A percentile compares a stretch with the other conserved stretches of the same genome.
These are phyloP conservation scores for Daldinia childiae DNA, from an alignment of 495 filamentous ascomycete genomes.

Conservation along the genomic window DNA sequence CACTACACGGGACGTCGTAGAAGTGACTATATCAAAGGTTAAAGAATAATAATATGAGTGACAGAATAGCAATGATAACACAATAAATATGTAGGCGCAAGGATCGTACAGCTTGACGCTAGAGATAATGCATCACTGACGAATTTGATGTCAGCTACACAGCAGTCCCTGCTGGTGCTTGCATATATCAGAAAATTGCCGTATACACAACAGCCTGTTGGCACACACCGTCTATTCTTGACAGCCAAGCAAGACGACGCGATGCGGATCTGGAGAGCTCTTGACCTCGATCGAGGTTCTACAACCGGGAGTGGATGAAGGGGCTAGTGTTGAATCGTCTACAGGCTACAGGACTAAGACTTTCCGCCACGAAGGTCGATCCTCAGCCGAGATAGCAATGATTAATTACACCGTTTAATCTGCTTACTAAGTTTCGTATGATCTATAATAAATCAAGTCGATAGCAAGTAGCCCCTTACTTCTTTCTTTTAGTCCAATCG, in stretches of 20 bases:
- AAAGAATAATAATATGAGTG: not conserved
- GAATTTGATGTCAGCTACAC: slow-evolving; percentile 1
- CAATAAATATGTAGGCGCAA: not conserved
- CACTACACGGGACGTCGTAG: not conserved
- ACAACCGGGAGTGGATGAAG: slow-evolving; percentile 4
- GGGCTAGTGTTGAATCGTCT: not conserved
- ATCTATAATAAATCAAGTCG: not conserved
- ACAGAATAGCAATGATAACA: not conserved
- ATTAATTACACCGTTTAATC: not conserved
- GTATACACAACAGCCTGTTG: slow-evolving; percentile 20
- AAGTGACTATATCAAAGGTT: not conserved
- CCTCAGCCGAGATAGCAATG: not conserved
- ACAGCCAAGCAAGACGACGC: slow-evolving; percentile 11
- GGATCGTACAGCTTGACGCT: not conserved
- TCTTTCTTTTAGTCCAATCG: not conserved
- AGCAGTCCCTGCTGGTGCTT: not conserved
- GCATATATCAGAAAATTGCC: slow-evolving; percentile 12
- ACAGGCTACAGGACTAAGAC: not conserved
- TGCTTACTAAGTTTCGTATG: not conserved
- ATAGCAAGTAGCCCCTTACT: not conserved
- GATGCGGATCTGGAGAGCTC: slow-evolving; percentile 11
- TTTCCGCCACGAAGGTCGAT: not conserved
- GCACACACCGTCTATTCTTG: slow-evolving; percentile 3
- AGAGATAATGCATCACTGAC: slow-evolving; percentile 2
- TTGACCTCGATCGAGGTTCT: slow-evolving; percentile 34